phyloP scores from a whole-genome alignment of 2,329 filamentous ascomycete species.

The Fusarium tjaetaba region DNA sequence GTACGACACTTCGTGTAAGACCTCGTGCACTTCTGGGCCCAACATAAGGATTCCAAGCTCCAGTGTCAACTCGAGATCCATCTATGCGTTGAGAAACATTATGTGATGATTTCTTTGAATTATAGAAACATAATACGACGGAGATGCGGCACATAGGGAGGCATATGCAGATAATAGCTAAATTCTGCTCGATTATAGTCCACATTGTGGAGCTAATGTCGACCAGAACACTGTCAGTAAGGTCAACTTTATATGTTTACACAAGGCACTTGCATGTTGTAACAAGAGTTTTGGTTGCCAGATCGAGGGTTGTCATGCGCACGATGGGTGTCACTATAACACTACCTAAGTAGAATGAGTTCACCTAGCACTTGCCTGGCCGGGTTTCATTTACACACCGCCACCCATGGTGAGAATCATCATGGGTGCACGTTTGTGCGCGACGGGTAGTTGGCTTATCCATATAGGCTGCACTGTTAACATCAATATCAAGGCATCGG shows the following conservation, averaged over 20 bases:
- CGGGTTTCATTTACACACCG: slow-evolving; percentile 50
- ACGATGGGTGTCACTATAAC: slow-evolving; percentile 55
- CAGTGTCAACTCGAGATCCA: slow-evolving; percentile 17
- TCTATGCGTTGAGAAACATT: neutral
- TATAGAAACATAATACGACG: slow-evolving; percentile 47
- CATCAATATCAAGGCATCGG: slow-evolving; percentile 57
- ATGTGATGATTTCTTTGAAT: slow-evolving; percentile 16
- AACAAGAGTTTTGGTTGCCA: slow-evolving; percentile 52
- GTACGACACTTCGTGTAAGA: slow-evolving; percentile 42
- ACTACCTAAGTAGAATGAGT: slow-evolving; percentile 29
- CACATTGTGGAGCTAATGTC: slow-evolving; percentile 51
- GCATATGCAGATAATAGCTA: slow-evolving; percentile 53
- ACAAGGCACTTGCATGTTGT: slow-evolving; percentile 45
- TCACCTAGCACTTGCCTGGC: neutral
- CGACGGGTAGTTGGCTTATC: slow-evolving; percentile 53
- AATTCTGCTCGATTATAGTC: slow-evolving; percentile 53
- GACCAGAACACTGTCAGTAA: slow-evolving; percentile 27
- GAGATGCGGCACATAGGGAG: slow-evolving; percentile 53
- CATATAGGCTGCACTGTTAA: slow-evolving; percentile 60
- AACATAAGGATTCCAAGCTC: slow-evolving; percentile 47
- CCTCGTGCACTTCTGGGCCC: slow-evolving; percentile 46
- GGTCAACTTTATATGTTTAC: neutral
- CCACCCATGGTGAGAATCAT: slow-evolving; percentile 57
- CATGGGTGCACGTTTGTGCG: slow-evolving; percentile 54
- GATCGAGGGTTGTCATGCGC: slow-evolving; percentile 52